A percentile compares a stretch with the other conserved stretches of the same genome.
These are phyloP conservation scores for Schwanniomyces etchellsii DNA, from an alignment of 1,139 yeast genomes.

Conservation along the genomic window DNA sequence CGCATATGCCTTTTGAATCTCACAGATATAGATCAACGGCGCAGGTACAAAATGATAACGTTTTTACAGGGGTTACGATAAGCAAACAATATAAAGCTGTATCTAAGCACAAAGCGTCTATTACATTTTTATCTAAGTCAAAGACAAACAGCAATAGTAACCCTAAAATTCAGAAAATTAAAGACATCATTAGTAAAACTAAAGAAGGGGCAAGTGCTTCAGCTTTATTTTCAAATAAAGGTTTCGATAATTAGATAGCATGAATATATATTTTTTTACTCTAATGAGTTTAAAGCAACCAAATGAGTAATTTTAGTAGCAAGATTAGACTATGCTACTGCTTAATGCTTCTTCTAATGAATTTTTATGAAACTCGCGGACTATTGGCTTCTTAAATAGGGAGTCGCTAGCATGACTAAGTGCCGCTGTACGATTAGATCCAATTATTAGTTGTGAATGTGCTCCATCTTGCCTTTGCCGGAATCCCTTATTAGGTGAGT, in stretches of 20 bases:
- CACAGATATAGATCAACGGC: conserved; percentile 28
- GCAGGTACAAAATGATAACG: conserved; percentile 31
- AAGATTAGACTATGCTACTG: conserved; percentile 7
- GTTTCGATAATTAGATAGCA: conserved; percentile 1
- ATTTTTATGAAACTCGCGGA: conserved; percentile 27
- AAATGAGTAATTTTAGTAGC: not conserved
- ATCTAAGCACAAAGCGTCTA: conserved; percentile 54
- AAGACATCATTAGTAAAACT: conserved; percentile 18
- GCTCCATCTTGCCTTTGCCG: conserved; percentile 22
- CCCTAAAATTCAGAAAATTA: conserved; percentile 24
- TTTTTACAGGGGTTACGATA: conserved; percentile 49
- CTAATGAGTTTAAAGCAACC: not conserved
- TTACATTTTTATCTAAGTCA: conserved; percentile 46
- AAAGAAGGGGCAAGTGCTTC: conserved; percentile 12
- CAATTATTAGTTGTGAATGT: conserved; percentile 42
- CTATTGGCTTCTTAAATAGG: conserved; percentile 32
- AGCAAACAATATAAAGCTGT: conserved; percentile 53
- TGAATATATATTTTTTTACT: not conserved
- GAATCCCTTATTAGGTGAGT: too few relatives aligned
- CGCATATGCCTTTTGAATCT: conserved; percentile 42
- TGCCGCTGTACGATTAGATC: conserved; percentile 39
- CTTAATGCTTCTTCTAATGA: conserved; percentile 32
- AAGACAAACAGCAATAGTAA: conserved; percentile 18
- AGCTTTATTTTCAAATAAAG: too few relatives aligned
- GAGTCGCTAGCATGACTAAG: conserved; percentile 40